These are phyloP conservation scores for Lunasporangiospora selenospora DNA, from an alignment of 192 early-diverging fungal species.

Conservation along the genomic window DNA sequence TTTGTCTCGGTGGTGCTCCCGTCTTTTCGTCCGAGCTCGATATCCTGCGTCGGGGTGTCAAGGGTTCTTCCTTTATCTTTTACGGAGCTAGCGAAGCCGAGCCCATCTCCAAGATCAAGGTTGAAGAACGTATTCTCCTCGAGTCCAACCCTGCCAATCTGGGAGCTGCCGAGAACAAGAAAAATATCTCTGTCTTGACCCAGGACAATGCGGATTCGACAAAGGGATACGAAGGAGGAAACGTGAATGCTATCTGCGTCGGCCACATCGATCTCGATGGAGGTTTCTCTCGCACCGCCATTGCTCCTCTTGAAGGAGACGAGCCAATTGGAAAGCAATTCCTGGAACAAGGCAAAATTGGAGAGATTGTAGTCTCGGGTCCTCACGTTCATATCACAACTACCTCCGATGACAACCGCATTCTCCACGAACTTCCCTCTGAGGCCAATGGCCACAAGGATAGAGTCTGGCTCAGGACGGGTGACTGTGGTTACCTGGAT, in stretches of 20 bases:
- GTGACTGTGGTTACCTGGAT: constrained; percentile 45
- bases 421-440: constrained; percentile 26
- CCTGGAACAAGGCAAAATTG: constrained; percentile 32
- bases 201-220: constrained; percentile 3
- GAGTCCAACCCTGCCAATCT: constrained; percentile 16
- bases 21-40: constrained; percentile 45
- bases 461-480: constrained; percentile 39
- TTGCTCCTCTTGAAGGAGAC: constrained; percentile 23
- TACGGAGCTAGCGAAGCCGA: constrained; percentile 46
- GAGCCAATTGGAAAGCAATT: constrained; percentile 18
- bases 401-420: constrained; percentile 42
- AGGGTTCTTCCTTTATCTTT: constrained; percentile 39
- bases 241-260: constrained; percentile 38
- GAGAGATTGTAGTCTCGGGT: constrained; percentile 43
- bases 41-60: constrained; percentile 39
- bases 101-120: constrained; percentile 45
- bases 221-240: constrained; percentile 40
- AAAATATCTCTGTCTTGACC: constrained; percentile 24
- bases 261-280: constrained; percentile 43
- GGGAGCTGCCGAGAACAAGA: constrained; percentile 10
- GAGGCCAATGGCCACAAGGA: constrained; percentile 23
- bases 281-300: constrained; percentile 37
- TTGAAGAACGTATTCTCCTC: constrained; percentile 39
- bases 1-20: constrained; percentile 41
- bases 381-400: constrained; percentile 47